Percentiles rank a stretch among this genome's conserved stretches.
Evolutionary conservation across 768 basidiomycete species (phyloP).

Genomic region (Suillus variegatus): DNA sequence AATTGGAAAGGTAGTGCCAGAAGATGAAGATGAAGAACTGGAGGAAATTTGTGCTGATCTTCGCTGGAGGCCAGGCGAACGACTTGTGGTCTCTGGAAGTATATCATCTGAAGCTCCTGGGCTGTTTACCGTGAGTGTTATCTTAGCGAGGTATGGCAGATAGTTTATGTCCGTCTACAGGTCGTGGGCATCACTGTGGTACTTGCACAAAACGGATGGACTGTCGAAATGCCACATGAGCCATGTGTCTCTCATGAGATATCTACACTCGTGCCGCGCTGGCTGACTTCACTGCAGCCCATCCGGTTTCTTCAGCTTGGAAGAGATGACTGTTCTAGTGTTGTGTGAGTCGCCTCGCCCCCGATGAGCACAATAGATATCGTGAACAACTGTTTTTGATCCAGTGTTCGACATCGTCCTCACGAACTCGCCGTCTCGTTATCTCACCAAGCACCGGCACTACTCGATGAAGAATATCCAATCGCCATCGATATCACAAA

Average conservation of each 20-base stretch:
- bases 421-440: slow-evolving; percentile 60
- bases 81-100: slow-evolving; percentile 61
- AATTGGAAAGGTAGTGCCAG: slow-evolving; percentile 48
- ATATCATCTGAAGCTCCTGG: slow-evolving; percentile 52
- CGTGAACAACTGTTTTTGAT: slow-evolving; percentile 8
- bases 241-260: slow-evolving; percentile 40
- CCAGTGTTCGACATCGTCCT: slow-evolving; percentile 62
- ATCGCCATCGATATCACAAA: slow-evolving; percentile 73
- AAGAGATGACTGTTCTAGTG: slow-evolving; percentile 45
- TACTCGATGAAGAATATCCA: slow-evolving; percentile 79
- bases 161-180: slow-evolving; percentile 13
- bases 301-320: slow-evolving; percentile 53
- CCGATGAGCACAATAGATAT: not conserved
- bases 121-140: slow-evolving; percentile 51
- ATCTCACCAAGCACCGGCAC: slow-evolving; percentile 66
- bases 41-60: slow-evolving; percentile 43
- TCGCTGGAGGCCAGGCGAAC: slow-evolving; percentile 56
- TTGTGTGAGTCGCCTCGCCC: slow-evolving; percentile 43
- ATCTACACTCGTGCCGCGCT: slow-evolving; percentile 37
- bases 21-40: slow-evolving; percentile 19
- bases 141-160: slow-evolving; percentile 3
- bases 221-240: slow-evolving; percentile 59
- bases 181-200: slow-evolving; percentile 51
- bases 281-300: slow-evolving; percentile 61
- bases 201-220: slow-evolving; percentile 65